Percentiles rank a stretch among this genome's conserved stretches.
Evolutionary conservation across 306 rosid species (phyloP).

Genomic region (Quercus rubra): DNA sequence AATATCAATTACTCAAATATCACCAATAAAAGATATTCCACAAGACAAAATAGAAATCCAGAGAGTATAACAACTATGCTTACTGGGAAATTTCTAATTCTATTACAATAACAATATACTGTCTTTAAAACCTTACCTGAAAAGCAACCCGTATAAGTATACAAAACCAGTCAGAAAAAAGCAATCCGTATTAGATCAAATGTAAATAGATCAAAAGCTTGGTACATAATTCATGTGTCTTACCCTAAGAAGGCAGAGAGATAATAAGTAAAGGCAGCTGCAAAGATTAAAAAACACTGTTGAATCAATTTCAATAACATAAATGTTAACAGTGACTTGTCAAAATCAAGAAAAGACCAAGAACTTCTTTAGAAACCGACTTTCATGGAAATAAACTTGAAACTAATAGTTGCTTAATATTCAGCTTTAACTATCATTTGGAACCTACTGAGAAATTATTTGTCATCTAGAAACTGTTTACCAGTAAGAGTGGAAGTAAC

Average conservation of each 20-base stretch:
- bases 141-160: background rate
- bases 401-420: too few relatives aligned
- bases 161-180: background rate
- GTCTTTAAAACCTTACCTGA: background rate
- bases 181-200: background rate
- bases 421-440: background rate
- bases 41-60: background rate
- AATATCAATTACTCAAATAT: background rate
- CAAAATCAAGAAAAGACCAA: background rate
- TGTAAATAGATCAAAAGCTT: background rate
- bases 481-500: background rate
- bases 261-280: background rate
- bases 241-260: background rate
- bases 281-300: background rate
- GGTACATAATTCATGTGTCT: background rate
- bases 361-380: background rate
- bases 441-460: background rate
- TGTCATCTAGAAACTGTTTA: background rate
- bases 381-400: background rate
- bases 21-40: background rate
- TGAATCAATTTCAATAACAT: background rate
- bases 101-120: background rate
- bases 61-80: background rate
- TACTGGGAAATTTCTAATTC: background rate
- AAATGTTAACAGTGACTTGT: background rate